Percentiles rank a stretch among this genome's conserved stretches.
phyloP scores from a whole-genome alignment of 345 rosid genomes.

The Eucalyptus cloeziana region DNA sequence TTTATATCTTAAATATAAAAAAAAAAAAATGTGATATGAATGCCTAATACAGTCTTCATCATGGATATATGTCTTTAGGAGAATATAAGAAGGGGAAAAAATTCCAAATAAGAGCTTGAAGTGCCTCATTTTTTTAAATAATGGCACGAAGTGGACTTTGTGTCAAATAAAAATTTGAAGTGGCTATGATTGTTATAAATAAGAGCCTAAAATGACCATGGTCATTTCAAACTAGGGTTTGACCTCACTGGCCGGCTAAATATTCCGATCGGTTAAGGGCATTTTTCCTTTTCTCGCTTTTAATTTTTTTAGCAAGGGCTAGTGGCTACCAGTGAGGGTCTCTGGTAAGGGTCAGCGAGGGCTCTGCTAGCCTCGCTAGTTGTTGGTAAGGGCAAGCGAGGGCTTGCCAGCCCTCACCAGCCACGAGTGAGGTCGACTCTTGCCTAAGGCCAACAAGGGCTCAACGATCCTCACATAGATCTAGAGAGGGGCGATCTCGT shows the following conservation, averaged over 20 bases:
- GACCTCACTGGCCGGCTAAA: fast-evolving
- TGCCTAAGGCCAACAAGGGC: too few relatives aligned
- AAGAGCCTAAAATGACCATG: too few relatives aligned
- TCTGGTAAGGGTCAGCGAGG: fast-evolving
- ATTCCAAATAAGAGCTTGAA: too few relatives aligned
- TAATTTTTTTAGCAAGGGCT: too few relatives aligned
- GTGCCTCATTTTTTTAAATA: too few relatives aligned
- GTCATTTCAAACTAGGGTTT: too few relatives aligned
- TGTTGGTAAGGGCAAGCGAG: too few relatives aligned
- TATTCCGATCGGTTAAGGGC: fast-evolving
- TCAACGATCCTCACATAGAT: fast-evolving
- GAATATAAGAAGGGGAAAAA: not conserved
- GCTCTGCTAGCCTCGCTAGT: fast-evolving
- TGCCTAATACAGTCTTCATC: not conserved
- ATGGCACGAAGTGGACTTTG: fast-evolving
- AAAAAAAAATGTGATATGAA: not conserved
- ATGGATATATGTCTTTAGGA: not conserved
- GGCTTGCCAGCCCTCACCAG: fast-evolving
- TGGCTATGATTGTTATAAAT: too few relatives aligned
- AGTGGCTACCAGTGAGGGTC: too few relatives aligned
- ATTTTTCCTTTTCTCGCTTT: too few relatives aligned
- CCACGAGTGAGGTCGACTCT: fast-evolving
- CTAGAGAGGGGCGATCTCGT: too few relatives aligned
- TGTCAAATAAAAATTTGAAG: fast-evolving
- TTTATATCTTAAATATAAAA: not conserved